Conservation (phyloP, 2,329 filamentous ascomycete species). For the Aspergillus sp. region DNA sequence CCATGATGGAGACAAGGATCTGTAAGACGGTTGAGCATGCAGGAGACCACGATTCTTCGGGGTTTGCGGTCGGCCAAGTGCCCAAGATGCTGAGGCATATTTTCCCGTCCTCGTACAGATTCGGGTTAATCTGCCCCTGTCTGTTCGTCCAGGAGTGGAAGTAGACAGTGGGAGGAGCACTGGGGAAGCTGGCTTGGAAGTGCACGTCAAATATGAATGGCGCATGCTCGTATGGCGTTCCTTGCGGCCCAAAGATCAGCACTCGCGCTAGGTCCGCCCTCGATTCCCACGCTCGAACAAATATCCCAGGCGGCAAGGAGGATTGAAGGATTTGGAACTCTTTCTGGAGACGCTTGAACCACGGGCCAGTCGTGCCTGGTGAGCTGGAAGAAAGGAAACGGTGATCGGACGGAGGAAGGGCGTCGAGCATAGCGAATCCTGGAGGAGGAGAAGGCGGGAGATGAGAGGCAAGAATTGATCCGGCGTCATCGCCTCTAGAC, state of each 20-base stretch:
- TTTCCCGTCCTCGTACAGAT: slow-evolving; percentile 61
- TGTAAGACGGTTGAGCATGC: slow-evolving; percentile 56
- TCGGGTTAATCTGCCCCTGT: slow-evolving; percentile 57
- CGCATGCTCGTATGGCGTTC: slow-evolving; percentile 60
- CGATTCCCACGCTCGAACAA: slow-evolving; percentile 58
- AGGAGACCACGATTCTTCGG: slow-evolving; percentile 54
- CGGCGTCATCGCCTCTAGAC: not conserved
- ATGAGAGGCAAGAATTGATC: slow-evolving; percentile 2
- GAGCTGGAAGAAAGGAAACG: slow-evolving; percentile 31
- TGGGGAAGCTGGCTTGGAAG: slow-evolving; percentile 50
- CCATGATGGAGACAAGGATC: slow-evolving; percentile 56
- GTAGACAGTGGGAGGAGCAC: slow-evolving; percentile 51
- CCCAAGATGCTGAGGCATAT: slow-evolving; percentile 60
- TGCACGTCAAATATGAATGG: slow-evolving; percentile 61
- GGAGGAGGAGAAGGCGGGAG: slow-evolving; percentile 21
- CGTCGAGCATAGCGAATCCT: slow-evolving; percentile 42
- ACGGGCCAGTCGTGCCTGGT: slow-evolving; percentile 21
- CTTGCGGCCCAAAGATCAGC: slow-evolving; percentile 56
- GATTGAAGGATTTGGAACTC: slow-evolving; percentile 57
- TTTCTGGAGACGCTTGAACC: slow-evolving; percentile 52
- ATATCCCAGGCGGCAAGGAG: slow-evolving; percentile 56
- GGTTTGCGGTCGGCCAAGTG: slow-evolving; percentile 56
- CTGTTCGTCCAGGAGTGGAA: slow-evolving; percentile 60
- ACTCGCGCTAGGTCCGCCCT: slow-evolving; percentile 58
- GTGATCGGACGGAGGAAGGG: slow-evolving; percentile 42